Evolutionary conservation across 1,284 basidiomycete genomes (phyloP), one percentile per base, ranked within the genome.

Genomic region (Ceratobasidium sp.): DNA sequence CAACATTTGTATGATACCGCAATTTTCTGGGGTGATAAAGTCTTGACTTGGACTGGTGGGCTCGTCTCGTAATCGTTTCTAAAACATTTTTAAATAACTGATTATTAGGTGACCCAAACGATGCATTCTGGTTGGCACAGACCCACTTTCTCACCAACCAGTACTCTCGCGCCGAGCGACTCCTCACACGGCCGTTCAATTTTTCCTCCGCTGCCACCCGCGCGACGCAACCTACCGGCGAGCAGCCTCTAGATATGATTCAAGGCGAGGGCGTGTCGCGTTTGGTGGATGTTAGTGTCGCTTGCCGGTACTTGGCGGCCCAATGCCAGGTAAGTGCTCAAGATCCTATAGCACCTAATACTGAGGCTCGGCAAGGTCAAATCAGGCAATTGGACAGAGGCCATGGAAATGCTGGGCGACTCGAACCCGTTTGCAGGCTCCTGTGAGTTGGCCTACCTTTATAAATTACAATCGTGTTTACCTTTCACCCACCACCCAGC

Each of bases 121-220:
- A 99, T 82, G 98, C 96, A 9, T 99, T 98, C 82, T 98, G 97
- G 95, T 89, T 99, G 19, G 97, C 98, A 0, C 97, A 99, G 81
- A 94, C 94, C 0, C 96, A 96, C 83, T 99, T 98, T 81, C 90
- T 96, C 83, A 96, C 93, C 4, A 92, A 96, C 78, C 94, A 98
- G 78, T 99, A 97, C 82, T 91, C 94, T 7, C 92, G 96, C 49
- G 96, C 98, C 0, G 96, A 98, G 81, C 89, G 93, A 62, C 86
- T 99, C 22, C 87, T 99, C 54, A 95, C 92, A 0, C 88, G 93
- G 34, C 93, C 95, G 0, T 93, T 95, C 80, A 77, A 61, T 59
- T 54, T 83, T 16, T 80, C 80, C 0, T 76, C 85, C 85, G 86
- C 83, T 64, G 81, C 82, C 54, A 85, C 2, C 85, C 88, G 8